phyloP scores from a whole-genome alignment of 441 rosid genomes.

The Heliophila coronopifolia region DNA sequence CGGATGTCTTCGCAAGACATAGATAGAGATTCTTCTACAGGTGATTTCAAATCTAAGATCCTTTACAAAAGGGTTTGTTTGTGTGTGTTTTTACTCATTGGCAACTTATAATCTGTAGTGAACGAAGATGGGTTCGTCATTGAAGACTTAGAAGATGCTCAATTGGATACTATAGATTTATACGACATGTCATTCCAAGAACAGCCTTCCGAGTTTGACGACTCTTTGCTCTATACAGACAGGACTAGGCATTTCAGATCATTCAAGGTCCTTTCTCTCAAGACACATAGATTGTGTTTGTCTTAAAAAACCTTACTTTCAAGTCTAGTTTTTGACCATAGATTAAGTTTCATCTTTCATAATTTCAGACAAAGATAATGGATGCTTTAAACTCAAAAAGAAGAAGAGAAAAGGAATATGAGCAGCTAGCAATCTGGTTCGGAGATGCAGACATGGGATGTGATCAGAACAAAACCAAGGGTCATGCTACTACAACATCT shows the following conservation, averaged over 20 bases:
- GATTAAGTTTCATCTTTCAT: too few relatives aligned
- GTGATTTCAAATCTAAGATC: conserved; percentile 21
- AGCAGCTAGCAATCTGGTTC: conserved; percentile 62
- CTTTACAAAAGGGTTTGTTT: conserved; percentile 29
- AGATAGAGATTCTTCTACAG: conserved; percentile 27
- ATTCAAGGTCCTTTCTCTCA: conserved; percentile 48
- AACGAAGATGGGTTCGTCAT: conserved; percentile 31
- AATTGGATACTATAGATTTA: conserved; percentile 61
- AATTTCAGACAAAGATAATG: conserved; percentile 55
- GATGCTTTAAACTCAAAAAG: conserved; percentile 52
- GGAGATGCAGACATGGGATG: conserved; percentile 46
- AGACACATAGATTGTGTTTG: too few relatives aligned
- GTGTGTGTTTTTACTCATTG: conserved; percentile 24
- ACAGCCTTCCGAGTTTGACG: conserved; percentile 41
- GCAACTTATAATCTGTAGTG: conserved; percentile 31
- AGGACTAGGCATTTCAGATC: conserved; percentile 46
- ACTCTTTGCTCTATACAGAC: conserved; percentile 42
- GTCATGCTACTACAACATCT: conserved; percentile 15
- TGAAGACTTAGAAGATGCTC: conserved; percentile 34
- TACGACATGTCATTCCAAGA: conserved; percentile 45
- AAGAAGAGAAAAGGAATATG: conserved; percentile 61
- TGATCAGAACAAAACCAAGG: conserved; percentile 27
- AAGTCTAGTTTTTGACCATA: too few relatives aligned
- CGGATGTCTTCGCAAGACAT: conserved; percentile 25
- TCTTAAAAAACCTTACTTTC: too few relatives aligned